Evolutionary conservation across 352 stramenopile genomes (phyloP).

Genomic region (Globisporangium alternatum): DNA sequence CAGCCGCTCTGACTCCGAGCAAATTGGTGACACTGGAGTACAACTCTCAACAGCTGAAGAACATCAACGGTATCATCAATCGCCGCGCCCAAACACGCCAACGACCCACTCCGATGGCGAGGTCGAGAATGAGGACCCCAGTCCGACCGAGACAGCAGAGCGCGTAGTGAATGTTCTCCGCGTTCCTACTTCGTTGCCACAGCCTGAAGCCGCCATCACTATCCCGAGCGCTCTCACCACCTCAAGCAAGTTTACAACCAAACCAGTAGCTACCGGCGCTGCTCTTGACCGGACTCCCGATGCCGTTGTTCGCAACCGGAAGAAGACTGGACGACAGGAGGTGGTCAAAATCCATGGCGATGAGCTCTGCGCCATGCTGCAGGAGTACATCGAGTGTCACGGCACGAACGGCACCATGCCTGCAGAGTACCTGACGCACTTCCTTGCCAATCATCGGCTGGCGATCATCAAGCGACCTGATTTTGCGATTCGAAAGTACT

Average conservation of each 20-base stretch:
- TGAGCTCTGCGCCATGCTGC: constrained; percentile 30
- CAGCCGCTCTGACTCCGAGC: not conserved
- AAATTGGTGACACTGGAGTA: not conserved
- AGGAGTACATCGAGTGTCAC: constrained; percentile 37
- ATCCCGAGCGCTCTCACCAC: constrained; percentile 24
- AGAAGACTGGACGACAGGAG: constrained; percentile 16
- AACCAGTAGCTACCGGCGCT: constrained; percentile 23
- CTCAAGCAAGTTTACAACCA: constrained; percentile 16
- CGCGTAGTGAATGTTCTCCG: constrained; percentile 4
- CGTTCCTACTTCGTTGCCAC: not conserved
- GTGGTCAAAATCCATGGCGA: constrained; percentile 15
- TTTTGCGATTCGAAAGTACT: constrained; percentile 32
- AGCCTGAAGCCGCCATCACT: constrained; percentile 14
- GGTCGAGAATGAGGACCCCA: not conserved
- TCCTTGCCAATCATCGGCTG: constrained; percentile 37
- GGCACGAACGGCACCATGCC: constrained; percentile 36
- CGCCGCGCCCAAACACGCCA: constrained; percentile 11
- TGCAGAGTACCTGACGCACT: constrained; percentile 33
- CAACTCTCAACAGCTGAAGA: not conserved
- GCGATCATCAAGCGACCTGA: constrained; percentile 25
- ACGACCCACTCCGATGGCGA: constrained; percentile 12
- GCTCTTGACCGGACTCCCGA: constrained; percentile 2
- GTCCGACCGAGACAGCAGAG: not conserved
- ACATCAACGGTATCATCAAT: not conserved
- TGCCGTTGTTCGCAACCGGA: not conserved